These are phyloP conservation scores for Zychaea mexicana DNA, from an alignment of 371 early-diverging fungal species.

Conservation along the genomic window DNA sequence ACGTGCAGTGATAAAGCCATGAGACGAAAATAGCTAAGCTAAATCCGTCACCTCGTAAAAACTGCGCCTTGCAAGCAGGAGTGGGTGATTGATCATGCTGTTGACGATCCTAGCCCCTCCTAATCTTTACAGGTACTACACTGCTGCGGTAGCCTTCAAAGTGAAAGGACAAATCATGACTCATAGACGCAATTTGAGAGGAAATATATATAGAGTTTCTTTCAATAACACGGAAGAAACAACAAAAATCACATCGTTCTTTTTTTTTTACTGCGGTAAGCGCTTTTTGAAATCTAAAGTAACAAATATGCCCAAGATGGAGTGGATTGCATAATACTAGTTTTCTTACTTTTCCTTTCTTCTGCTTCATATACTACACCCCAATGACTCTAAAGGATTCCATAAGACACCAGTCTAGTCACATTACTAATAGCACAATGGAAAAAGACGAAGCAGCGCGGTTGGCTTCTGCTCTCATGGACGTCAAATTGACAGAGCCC, in stretches of 20 bases:
- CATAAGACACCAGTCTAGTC: background rate
- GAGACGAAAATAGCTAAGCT: too few species aligned
- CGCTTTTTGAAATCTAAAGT: background rate
- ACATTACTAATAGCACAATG: too few species aligned
- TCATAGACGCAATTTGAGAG: background rate
- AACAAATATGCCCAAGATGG: background rate
- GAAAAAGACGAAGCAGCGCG: constrained; percentile 4
- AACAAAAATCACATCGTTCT: background rate
- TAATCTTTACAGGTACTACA: too few species aligned
- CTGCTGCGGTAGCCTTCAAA: background rate
- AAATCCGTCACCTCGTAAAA: too few species aligned
- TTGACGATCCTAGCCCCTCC: too few species aligned
- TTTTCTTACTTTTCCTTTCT: background rate
- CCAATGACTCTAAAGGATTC: background rate
- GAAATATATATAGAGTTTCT: background rate
- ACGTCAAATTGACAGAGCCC: background rate
- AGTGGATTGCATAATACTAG: background rate
- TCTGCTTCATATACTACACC: background rate
- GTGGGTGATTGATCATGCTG: too few species aligned
- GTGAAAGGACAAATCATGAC: background rate
- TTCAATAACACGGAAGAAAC: background rate
- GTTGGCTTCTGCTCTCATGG: constrained; percentile 3
- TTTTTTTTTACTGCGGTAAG: background rate
- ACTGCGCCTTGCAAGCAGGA: background rate
- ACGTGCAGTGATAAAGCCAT: too few species aligned